These are phyloP conservation scores for Naganishia vishniacii DNA, from an alignment of 768 basidiomycete genomes.

Conservation along the genomic window DNA sequence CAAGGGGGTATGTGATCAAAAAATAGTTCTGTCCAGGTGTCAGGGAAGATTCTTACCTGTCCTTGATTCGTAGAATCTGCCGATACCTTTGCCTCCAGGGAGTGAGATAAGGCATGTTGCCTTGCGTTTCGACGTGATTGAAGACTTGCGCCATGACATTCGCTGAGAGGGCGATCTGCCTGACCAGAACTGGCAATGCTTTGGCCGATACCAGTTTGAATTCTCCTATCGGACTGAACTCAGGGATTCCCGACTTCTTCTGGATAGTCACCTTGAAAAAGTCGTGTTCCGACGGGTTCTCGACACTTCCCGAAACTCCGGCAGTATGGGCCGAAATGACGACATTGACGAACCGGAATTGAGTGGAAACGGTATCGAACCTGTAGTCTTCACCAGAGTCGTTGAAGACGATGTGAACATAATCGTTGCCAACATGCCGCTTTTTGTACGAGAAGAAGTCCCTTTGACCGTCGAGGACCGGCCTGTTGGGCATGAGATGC, in stretches of 20 bases:
- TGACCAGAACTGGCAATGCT: slow-evolving; percentile 75
- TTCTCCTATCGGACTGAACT: slow-evolving; percentile 84
- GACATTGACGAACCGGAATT: slow-evolving; percentile 96
- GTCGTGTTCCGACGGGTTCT: slow-evolving; percentile 68
- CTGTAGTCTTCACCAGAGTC: slow-evolving; percentile 78
- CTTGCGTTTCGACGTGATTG: slow-evolving; percentile 63
- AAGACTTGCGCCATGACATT: slow-evolving; percentile 89
- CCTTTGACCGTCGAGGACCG: slow-evolving; percentile 48
- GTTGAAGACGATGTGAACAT: slow-evolving; percentile 94
- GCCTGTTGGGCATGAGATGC: slow-evolving; percentile 83
- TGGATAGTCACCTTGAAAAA: slow-evolving; percentile 94
- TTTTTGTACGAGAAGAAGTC: slow-evolving; percentile 82
- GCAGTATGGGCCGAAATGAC: slow-evolving; percentile 70
- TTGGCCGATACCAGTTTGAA: slow-evolving; percentile 91
- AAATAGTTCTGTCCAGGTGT: not conserved
- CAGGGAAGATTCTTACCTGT: not conserved
- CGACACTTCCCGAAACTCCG: slow-evolving; percentile 51
- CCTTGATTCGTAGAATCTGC: slow-evolving; percentile 62
- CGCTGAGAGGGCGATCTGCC: slow-evolving; percentile 77
- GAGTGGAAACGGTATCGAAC: slow-evolving; percentile 84
- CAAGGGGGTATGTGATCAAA: too few species aligned
- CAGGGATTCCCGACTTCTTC: slow-evolving; percentile 80
- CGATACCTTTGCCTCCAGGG: slow-evolving; percentile 81
- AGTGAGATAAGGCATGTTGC: slow-evolving; percentile 70
- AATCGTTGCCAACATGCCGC: slow-evolving; percentile 93